Conservation (phyloP, 1,284 basidiomycete genomes). For the Inonotus obliquus region DNA sequence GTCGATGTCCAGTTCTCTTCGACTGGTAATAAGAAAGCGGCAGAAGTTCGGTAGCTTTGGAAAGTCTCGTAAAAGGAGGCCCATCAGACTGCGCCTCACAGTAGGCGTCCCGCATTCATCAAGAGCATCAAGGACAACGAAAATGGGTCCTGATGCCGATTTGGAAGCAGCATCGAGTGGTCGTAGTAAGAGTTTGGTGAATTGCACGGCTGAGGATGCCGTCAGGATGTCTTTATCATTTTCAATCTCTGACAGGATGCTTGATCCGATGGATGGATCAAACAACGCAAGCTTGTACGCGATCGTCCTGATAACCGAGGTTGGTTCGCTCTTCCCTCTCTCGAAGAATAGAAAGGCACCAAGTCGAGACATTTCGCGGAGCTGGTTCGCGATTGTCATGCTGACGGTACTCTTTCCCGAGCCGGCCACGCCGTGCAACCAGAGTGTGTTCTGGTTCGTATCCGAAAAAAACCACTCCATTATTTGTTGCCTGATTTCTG, state of each 20-base stretch:
- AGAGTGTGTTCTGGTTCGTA: too few relatives aligned
- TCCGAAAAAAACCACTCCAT: too few relatives aligned
- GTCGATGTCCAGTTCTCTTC: not conserved
- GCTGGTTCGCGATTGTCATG: too few relatives aligned
- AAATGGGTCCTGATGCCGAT: not conserved
- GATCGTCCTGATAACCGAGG: too few relatives aligned
- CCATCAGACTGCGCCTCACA: conserved; percentile 28
- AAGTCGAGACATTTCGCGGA: too few relatives aligned
- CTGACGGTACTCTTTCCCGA: too few relatives aligned
- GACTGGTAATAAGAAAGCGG: conserved; percentile 3
- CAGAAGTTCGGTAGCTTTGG: conserved; percentile 1
- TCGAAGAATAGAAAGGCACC: too few relatives aligned
- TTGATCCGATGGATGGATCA: not conserved
- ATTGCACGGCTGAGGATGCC: not conserved
- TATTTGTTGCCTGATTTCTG: too few relatives aligned
- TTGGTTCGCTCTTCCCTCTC: too few relatives aligned
- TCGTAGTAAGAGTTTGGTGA: not conserved
- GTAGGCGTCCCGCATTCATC: conserved; percentile 14
- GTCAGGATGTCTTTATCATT: not conserved
- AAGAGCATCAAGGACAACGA: conserved; percentile 9
- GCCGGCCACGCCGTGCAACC: too few relatives aligned
- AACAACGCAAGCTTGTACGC: not conserved
- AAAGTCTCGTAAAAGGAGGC: conserved; percentile 23
- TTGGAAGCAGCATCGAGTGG: not conserved
- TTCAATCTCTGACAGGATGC: not conserved